Percentiles rank a stretch among this genome's conserved stretches.
These are phyloP conservation scores for Tagetes erecta DNA, from an alignment of 129 eudicot genomes.

Conservation along the genomic window DNA sequence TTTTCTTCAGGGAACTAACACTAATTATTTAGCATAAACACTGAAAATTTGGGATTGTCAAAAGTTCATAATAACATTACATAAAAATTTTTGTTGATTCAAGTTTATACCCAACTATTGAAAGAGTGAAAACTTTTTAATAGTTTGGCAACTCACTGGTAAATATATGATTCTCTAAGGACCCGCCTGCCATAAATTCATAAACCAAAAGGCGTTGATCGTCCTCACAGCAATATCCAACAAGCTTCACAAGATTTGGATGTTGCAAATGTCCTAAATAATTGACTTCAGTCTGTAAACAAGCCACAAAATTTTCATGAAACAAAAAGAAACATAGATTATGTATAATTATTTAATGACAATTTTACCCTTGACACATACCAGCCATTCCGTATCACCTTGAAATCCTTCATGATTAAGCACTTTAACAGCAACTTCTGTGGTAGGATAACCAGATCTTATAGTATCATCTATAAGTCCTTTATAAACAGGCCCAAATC, in stretches of 20 bases:
- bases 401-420: conserved; percentile 89
- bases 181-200: conserved; percentile 93
- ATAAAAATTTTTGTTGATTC: not conserved
- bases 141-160: conserved; percentile 55
- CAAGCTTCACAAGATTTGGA: conserved; percentile 88
- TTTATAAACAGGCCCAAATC: conserved; percentile 91
- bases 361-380: conserved; percentile 22
- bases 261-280: conserved; percentile 85
- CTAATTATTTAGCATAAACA: not conserved
- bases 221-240: conserved; percentile 95
- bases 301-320: not conserved
- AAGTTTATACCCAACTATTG: not conserved
- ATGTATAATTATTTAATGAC: too few species aligned
- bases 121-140: conserved; percentile 15
- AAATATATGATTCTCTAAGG: conserved; percentile 85
- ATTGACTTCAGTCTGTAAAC: conserved; percentile 85
- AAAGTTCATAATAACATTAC: not conserved
- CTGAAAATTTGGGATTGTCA: not conserved
- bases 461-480: conserved; percentile 84
- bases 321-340: not conserved
- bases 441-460: conserved; percentile 65
- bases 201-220: conserved; percentile 89
- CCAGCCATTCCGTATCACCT: conserved; percentile 99
- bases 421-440: conserved; percentile 84
- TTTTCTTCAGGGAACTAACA: not conserved